Evolutionary conservation across 768 basidiomycete genomes (phyloP).

Genomic region (Tulasnella sp.): DNA sequence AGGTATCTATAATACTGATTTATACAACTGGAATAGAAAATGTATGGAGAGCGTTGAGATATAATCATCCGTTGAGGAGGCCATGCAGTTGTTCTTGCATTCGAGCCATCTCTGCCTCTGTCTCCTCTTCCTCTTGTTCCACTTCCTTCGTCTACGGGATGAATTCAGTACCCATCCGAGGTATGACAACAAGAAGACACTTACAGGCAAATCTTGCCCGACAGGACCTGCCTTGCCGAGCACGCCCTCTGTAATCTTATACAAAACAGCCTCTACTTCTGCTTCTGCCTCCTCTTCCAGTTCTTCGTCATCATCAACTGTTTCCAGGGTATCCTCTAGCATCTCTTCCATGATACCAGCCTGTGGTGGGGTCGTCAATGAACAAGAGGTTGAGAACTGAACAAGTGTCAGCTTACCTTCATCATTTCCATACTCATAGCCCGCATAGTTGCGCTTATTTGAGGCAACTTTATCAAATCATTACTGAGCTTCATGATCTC

Average conservation of each 20-base stretch:
- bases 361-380: conserved; percentile 29
- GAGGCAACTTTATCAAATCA: conserved; percentile 77
- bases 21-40: background rate
- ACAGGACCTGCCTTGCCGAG: conserved; percentile 74
- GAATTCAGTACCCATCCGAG: conserved; percentile 6
- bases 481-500: conserved; percentile 99
- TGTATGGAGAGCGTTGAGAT: background rate
- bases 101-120: conserved; percentile 76
- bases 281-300: conserved; percentile 92
- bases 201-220: conserved; percentile 59
- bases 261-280: conserved; percentile 93
- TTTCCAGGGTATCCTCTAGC: conserved; percentile 81
- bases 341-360: conserved; percentile 97
- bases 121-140: conserved; percentile 61
- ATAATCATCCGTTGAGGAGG: conserved; percentile 44
- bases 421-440: conserved; percentile 99
- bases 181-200: conserved; percentile 25
- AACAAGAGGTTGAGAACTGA: background rate
- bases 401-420: conserved; percentile 43
- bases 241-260: conserved; percentile 90
- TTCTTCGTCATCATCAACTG: conserved; percentile 83
- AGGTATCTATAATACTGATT: background rate
- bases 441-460: conserved; percentile 84
- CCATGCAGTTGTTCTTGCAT: conserved; percentile 85
- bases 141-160: conserved; percentile 42